Evolutionary conservation across 495 filamentous ascomycete genomes (phyloP).

Genomic region (Jackrogersella multiformis): DNA sequence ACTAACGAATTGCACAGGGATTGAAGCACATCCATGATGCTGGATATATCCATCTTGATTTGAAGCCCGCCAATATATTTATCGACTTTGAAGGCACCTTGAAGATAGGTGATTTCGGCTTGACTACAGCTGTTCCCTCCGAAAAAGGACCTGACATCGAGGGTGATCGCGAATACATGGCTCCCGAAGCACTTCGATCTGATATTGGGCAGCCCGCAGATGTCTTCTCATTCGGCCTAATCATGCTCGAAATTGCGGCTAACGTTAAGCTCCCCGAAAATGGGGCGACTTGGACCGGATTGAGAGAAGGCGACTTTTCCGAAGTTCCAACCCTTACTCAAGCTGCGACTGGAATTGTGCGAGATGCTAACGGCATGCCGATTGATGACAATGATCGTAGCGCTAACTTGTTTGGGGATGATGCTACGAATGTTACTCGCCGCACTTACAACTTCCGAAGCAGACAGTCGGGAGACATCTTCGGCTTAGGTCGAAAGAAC

Average conservation of each 20-base stretch:
- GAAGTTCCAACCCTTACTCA: constrained; percentile 86
- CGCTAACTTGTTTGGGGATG: constrained; percentile 47
- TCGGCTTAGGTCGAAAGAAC: constrained; percentile 60
- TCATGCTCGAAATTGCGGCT: constrained; percentile 91
- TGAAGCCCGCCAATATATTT: constrained; percentile 95
- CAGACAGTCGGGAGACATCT: constrained; percentile 52
- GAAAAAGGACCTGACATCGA: constrained; percentile 82
- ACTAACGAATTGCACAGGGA: constrained; percentile 63
- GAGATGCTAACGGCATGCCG: constrained; percentile 77
- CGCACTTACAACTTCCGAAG: constrained; percentile 38
- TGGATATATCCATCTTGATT: constrained; percentile 90
- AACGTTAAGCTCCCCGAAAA: constrained; percentile 94
- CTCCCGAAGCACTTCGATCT: constrained; percentile 85
- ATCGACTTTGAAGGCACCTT: constrained; percentile 89
- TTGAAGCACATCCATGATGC: constrained; percentile 86
- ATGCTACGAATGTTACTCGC: constrained; percentile 23
- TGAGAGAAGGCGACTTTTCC: constrained; percentile 86
- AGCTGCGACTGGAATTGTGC: constrained; percentile 71
- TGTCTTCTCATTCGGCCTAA: constrained; percentile 91
- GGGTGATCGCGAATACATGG: constrained; percentile 95
- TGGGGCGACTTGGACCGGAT: constrained; percentile 84
- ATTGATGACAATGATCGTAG: constrained; percentile 53
- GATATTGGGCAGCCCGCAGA: constrained; percentile 90
- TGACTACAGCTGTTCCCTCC: constrained; percentile 84
- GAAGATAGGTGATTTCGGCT: constrained; percentile 96